These are phyloP conservation scores for Cnidoscolus chayamansa DNA, from an alignment of 441 rosid genomes.

Conservation along the genomic window DNA sequence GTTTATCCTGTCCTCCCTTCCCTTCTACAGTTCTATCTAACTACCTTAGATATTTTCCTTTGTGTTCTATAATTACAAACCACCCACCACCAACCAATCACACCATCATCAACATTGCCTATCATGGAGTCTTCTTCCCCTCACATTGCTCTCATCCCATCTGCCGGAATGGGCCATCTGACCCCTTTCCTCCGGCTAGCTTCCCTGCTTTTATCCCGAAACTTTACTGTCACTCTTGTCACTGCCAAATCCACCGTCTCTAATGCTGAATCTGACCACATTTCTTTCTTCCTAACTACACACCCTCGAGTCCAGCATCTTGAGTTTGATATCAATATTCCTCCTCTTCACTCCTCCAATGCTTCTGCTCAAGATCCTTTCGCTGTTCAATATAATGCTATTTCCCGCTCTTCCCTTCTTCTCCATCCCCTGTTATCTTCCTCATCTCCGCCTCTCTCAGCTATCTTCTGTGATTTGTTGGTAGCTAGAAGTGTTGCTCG, in stretches of 20 bases:
- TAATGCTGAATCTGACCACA: neutral
- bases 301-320: neutral
- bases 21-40: too few relatives aligned
- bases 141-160: constrained; percentile 3
- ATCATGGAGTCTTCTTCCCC: neutral
- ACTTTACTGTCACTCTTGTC: constrained; percentile 1
- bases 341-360: neutral
- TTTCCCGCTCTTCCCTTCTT: neutral
- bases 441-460: neutral
- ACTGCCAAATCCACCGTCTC: constrained; percentile 8
- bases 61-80: too few relatives aligned
- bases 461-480: neutral
- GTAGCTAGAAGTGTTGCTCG: neutral
- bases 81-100: too few relatives aligned
- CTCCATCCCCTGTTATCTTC: neutral
- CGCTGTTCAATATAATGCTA: neutral
- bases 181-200: constrained; percentile 1
- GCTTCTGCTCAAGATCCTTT: neutral
- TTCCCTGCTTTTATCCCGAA: neutral
- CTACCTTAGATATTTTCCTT: too few relatives aligned
- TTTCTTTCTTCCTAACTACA: neutral
- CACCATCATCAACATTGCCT: neutral
- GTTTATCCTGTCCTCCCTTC: too few relatives aligned
- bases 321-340: constrained; percentile 1
- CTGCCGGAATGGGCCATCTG: constrained; percentile 7